Evolutionary conservation across 2,329 filamentous ascomycete genomes (phyloP).

Genomic region (Venturia asperata): DNA sequence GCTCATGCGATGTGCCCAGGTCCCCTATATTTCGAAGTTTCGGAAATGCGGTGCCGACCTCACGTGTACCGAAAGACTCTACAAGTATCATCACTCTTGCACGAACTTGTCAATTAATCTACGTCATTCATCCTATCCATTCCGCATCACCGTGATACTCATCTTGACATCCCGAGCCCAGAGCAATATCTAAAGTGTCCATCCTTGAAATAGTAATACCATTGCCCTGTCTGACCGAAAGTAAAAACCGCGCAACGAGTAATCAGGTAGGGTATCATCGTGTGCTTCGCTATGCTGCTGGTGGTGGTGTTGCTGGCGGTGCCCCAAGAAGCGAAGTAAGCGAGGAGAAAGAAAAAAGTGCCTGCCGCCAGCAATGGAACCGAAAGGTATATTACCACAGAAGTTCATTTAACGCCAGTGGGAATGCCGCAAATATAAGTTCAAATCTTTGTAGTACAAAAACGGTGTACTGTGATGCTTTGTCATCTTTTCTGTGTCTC

Average conservation of each 20-base stretch:
- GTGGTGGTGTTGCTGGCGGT: background rate
- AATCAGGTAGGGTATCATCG: conserved; percentile 7
- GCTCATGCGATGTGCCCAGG: no score
- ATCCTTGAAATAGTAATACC: background rate
- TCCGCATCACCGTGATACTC: background rate
- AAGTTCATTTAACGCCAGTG: background rate
- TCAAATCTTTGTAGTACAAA: conserved; percentile 2
- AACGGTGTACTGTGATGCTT: background rate
- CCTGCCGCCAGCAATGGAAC: background rate
- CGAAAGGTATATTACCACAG: background rate
- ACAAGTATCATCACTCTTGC: background rate
- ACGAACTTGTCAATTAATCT: background rate
- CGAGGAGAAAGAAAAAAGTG: background rate
- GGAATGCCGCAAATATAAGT: background rate
- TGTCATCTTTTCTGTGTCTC: background rate
- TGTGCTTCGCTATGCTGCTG: conserved; percentile 1
- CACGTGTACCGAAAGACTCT: background rate
- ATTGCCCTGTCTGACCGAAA: background rate
- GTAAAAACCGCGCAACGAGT: background rate
- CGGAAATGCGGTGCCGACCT: no score
- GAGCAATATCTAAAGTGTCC: conserved; percentile 3
- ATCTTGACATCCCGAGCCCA: background rate
- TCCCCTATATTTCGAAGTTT: no score
- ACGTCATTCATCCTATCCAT: conserved; percentile 2
- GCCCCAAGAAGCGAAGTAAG: background rate